Percentiles rank a stretch among this genome's conserved stretches.
Evolutionary conservation across 768 basidiomycete genomes (phyloP).

Genomic region (Rossbeevera mucosa): DNA sequence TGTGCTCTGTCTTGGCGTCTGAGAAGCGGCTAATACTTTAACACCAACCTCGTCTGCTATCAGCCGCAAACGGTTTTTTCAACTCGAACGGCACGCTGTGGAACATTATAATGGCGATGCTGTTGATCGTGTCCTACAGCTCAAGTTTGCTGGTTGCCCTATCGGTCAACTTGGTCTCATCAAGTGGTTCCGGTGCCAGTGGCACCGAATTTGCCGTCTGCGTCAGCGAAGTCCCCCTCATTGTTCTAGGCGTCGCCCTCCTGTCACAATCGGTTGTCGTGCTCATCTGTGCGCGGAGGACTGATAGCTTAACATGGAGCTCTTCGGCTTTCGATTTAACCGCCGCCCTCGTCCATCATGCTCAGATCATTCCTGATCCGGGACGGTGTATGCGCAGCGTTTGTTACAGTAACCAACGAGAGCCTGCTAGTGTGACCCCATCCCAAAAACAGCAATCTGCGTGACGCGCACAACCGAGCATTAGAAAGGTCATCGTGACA

Average conservation of each 20-base stretch:
- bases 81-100: constrained; percentile 23
- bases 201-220: constrained; percentile 17
- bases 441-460: constrained; percentile 22
- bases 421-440: constrained; percentile 2
- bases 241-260: constrained; percentile 25
- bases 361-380: constrained; percentile 14
- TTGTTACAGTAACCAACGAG: constrained; percentile 4
- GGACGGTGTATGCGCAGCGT: constrained; percentile 26
- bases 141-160: constrained; percentile 25
- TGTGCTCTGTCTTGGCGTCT: constrained; percentile 26
- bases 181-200: constrained; percentile 2
- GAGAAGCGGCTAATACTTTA: constrained; percentile 23
- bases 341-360: constrained; percentile 30
- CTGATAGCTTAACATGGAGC: constrained; percentile 30
- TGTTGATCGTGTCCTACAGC: constrained; percentile 29
- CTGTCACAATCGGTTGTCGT: constrained; percentile 25
- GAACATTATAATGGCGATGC: constrained; percentile 23
- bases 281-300: constrained; percentile 14
- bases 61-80: constrained; percentile 17
- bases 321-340: constrained; percentile 30
- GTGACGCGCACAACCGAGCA: constrained; percentile 22
- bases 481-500: constrained; percentile 19
- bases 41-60: constrained; percentile 29
- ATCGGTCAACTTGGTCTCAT: constrained; percentile 14
- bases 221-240: constrained; percentile 24